phyloP scores from a whole-genome alignment of 345 rosid genomes.

The Raphanus sativus region DNA sequence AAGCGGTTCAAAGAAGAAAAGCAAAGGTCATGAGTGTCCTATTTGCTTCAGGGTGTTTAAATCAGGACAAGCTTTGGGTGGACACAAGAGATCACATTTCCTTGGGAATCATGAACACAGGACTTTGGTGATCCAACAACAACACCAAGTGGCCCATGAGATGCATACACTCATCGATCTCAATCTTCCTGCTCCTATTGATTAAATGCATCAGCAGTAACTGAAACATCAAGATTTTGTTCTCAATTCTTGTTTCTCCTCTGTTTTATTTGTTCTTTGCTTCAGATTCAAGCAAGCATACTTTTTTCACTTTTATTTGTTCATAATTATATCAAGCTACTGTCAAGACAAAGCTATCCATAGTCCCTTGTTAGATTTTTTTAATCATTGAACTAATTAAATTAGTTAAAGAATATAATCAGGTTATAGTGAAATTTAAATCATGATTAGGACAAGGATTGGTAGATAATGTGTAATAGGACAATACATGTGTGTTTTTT shows the following conservation, averaged over 20 bases:
- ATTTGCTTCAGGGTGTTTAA: conserved; percentile 80
- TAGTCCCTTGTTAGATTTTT: background rate
- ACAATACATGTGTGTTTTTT: too few relatives aligned
- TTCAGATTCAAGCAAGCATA: conserved; percentile 27
- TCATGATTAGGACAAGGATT: too few relatives aligned
- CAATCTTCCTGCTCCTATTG: conserved; percentile 82
- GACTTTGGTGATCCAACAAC: conserved; percentile 53
- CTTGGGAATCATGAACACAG: conserved; percentile 59
- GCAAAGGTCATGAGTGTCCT: conserved; percentile 79
- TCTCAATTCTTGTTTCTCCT: conserved; percentile 10
- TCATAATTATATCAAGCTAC: background rate
- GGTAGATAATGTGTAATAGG: too few relatives aligned
- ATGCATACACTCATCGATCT: conserved; percentile 71
- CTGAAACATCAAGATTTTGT: background rate
- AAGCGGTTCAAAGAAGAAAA: conserved; percentile 49
- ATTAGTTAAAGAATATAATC: too few relatives aligned
- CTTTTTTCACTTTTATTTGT: conserved; percentile 3
- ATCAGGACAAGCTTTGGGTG: conserved; percentile 95
- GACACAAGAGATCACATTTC: conserved; percentile 97
- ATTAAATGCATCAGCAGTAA: conserved; percentile 10
- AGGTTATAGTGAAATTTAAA: too few relatives aligned
- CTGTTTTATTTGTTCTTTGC: conserved; percentile 2
- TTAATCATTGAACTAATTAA: background rate
- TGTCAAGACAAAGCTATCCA: background rate
- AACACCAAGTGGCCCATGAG: conserved; percentile 42